Conservation (phyloP, 176 grass and related monocot genomes). For the Rhynchospora breviuscula region DNA sequence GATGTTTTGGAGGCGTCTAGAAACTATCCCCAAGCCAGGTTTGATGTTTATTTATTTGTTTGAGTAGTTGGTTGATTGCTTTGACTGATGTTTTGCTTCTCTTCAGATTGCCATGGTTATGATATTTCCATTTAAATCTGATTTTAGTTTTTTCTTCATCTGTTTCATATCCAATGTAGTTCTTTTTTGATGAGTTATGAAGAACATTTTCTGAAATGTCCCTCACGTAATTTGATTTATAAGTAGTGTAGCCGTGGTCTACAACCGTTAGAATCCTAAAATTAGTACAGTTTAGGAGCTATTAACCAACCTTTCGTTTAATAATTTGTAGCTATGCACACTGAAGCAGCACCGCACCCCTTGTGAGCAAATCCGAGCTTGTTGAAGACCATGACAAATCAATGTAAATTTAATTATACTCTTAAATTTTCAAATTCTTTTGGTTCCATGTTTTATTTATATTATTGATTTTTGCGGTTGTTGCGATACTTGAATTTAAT, state of each 20-base stretch:
- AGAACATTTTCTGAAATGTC: too few relatives aligned
- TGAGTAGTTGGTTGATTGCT: neutral
- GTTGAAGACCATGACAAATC: constrained; percentile 38
- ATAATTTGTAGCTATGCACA: constrained; percentile 60
- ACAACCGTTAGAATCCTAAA: too few relatives aligned
- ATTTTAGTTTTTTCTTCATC: too few relatives aligned
- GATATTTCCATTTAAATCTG: constrained; percentile 15
- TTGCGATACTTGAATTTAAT: neutral
- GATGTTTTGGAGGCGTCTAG: constrained; percentile 75
- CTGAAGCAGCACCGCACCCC: constrained; percentile 69
- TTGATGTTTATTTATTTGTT: constrained; percentile 28
- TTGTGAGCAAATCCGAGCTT: constrained; percentile 61
- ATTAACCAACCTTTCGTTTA: neutral
- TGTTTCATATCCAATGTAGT: too few relatives aligned
- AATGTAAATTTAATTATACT: constrained; percentile 31
- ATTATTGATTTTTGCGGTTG: neutral
- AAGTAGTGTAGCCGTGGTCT: too few relatives aligned
- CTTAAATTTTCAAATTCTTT: neutral
- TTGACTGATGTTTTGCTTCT: neutral
- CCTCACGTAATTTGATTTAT: too few relatives aligned
- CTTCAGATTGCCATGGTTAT: neutral
- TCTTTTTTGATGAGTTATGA: neutral
- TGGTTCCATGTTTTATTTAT: neutral
- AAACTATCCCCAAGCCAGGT: constrained; percentile 87
- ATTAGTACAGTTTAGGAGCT: too few relatives aligned